Evolutionary conservation across 129 eudicot genomes (phyloP).

Genomic region (Tagetes erecta): DNA sequence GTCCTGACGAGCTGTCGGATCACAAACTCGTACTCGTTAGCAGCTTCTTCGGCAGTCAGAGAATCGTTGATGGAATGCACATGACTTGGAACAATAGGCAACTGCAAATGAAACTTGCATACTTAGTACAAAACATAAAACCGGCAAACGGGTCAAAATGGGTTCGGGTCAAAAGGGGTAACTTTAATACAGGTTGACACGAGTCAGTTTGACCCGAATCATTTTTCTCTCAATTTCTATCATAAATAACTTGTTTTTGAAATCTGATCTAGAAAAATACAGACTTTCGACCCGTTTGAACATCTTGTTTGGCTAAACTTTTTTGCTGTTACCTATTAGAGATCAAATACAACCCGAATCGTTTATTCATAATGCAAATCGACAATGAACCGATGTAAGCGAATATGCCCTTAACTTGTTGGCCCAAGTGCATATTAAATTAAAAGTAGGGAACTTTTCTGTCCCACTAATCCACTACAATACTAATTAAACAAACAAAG

Average conservation of each 20-base stretch:
- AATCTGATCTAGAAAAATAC: not conserved
- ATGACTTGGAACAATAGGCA: conserved; percentile 80
- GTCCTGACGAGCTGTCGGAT: conserved; percentile 83
- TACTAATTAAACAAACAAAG: conserved; percentile 29
- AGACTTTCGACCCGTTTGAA: conserved; percentile 2
- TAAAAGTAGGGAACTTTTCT: conserved; percentile 23
- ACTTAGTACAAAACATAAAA: conserved; percentile 10
- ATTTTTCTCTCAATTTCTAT: not conserved
- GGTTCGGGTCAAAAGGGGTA: not conserved
- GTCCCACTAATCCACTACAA: conserved; percentile 27
- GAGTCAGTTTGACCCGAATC: not conserved
- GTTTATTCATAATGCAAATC: conserved; percentile 7
- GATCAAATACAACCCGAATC: too few species aligned
- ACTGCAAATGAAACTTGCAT: conserved; percentile 40
- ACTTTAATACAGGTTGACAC: not conserved
- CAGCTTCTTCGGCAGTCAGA: conserved; percentile 82
- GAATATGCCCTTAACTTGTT: conserved; percentile 29
- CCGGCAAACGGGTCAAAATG: not conserved
- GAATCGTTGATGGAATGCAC: conserved; percentile 77
- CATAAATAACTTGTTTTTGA: not conserved
- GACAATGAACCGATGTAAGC: not conserved
- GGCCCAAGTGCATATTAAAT: conserved; percentile 34
- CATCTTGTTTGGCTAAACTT: not conserved
- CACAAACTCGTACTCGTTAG: conserved; percentile 76
- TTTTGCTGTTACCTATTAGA: not conserved